Base-by-base conservation (phyloP, 2,329 filamentous ascomycete species). In the Mariannaea elegans region DNA sequence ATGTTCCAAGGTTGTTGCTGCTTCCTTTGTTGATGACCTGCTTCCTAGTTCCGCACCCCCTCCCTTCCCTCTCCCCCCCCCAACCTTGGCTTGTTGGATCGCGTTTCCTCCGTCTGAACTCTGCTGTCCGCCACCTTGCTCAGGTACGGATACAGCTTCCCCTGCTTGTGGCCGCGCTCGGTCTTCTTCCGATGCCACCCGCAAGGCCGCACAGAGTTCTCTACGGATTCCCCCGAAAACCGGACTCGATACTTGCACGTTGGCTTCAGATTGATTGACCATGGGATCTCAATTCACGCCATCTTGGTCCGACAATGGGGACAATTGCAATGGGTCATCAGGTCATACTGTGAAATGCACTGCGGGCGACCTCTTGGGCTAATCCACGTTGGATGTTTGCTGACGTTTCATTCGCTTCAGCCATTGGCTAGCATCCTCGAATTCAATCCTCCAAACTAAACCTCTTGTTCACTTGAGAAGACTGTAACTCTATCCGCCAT, bases 381-480 rank as follows among this genome's bases (percentile, higher is more conserved):
- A 66, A 65, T 67, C 52, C 58, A 59, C 54, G 52, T 44, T 27
- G 60, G 49, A 44, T 42, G 9, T 9, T 9, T 27, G 13, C 13
- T 34, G 13, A 66, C 58, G 53, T 59, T 54, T 42, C 48, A 36
- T 56, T 65, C 46, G 38, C 56, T 47, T 56, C 47, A 54, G 52
- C 41, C 61, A 66, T 69, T 63, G 66, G 66, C 13, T 38, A 34
- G 41, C 50, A 49, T 64, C 53, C 53, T 60, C 59, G 57, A 36
- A 56, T 56, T 46, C 31, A 29, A 38, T 46, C 16, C 39, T 23
- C 12, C 24, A 23, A 31, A 31, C 44, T 44, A 45, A 51, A 51
- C 32, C 54, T 50, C 31, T 41, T 45, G 21, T 9, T 14, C 8
- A 14, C n/a, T n/a, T n/a, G n/a, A n/a, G n/a, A 42, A 18, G 27